These are phyloP conservation scores for Colletotrichum salicis DNA, from an alignment of 2,329 filamentous ascomycete species.

Conservation along the genomic window DNA sequence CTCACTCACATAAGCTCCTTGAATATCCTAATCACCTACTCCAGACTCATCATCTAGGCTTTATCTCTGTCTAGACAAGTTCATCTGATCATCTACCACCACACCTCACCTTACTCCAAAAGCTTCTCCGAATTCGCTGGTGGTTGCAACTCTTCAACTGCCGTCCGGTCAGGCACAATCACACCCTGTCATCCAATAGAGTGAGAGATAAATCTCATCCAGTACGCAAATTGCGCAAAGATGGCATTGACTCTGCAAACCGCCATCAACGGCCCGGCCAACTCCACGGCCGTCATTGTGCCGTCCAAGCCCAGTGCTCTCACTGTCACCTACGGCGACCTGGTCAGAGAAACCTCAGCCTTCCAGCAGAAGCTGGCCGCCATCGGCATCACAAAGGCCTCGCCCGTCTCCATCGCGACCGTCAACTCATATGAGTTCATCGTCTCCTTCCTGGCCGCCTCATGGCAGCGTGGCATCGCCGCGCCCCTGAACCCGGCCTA, in stretches of 20 bases:
- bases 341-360: conserved; percentile 71
- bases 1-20: neutral
- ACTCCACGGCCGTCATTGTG: conserved; percentile 74
- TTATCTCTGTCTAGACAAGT: neutral
- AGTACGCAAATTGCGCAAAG: neutral
- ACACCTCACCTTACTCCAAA: conserved; percentile 8
- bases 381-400: conserved; percentile 74
- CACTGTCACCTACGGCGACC: conserved; percentile 75
- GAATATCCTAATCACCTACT: neutral
- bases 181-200: conserved; percentile 13
- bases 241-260: conserved; percentile 61
- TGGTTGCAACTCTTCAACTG: conserved; percentile 19
- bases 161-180: conserved; percentile 6
- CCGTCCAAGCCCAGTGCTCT: conserved; percentile 72
- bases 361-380: conserved; percentile 84
- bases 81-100: neutral
- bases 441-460: conserved; percentile 83
- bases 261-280: conserved; percentile 58
- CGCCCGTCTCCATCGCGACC: conserved; percentile 84
- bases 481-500: conserved; percentile 90
- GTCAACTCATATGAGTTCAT: conserved; percentile 91
- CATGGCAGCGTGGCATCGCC: conserved; percentile 86
- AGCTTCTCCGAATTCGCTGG: conserved; percentile 26
- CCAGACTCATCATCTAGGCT: neutral
- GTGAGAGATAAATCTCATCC: neutral